Percentiles rank a stretch among this genome's conserved stretches.
phyloP scores from a whole-genome alignment of 2,329 filamentous ascomycete species.

The Cephalotrichum gorgonifer region DNA sequence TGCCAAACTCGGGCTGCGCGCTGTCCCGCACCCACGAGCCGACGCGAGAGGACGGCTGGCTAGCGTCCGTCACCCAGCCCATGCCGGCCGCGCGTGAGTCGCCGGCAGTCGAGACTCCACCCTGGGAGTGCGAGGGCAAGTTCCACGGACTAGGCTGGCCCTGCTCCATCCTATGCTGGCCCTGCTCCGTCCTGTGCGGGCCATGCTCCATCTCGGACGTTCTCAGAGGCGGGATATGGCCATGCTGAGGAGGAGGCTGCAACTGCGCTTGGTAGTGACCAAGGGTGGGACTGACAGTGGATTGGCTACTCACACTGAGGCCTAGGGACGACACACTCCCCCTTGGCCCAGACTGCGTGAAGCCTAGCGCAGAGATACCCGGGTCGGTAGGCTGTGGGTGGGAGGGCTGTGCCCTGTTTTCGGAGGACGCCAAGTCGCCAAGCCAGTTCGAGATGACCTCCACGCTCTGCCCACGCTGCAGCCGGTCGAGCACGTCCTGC shows the following conservation, averaged over 20 bases:
- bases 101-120: constrained; percentile 32
- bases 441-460: constrained; percentile 48
- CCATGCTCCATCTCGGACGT: constrained; percentile 9
- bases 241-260: background rate
- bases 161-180: too few species aligned
- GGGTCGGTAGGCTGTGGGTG: constrained; percentile 3
- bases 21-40: constrained; percentile 33
- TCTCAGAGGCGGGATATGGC: background rate
- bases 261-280: background rate
- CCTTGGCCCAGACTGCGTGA: constrained; percentile 15
- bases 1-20: constrained; percentile 16
- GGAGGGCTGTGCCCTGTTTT: constrained; percentile 19
- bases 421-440: too few species aligned
- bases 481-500: constrained; percentile 41
- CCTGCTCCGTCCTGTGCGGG: too few species aligned
- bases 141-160: constrained; percentile 37
- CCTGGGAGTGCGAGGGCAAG: constrained; percentile 27
- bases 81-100: constrained; percentile 35
- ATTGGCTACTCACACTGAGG: constrained; percentile 13
- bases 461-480: constrained; percentile 43
- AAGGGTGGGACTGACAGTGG: background rate
- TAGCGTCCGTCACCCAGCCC: constrained; percentile 31
- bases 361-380: constrained; percentile 15
- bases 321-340: constrained; percentile 20
- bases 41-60: constrained; percentile 32